These are phyloP conservation scores for Naegleria fowleri DNA, from an alignment of 208 protist genomes.

Conservation along the genomic window DNA sequence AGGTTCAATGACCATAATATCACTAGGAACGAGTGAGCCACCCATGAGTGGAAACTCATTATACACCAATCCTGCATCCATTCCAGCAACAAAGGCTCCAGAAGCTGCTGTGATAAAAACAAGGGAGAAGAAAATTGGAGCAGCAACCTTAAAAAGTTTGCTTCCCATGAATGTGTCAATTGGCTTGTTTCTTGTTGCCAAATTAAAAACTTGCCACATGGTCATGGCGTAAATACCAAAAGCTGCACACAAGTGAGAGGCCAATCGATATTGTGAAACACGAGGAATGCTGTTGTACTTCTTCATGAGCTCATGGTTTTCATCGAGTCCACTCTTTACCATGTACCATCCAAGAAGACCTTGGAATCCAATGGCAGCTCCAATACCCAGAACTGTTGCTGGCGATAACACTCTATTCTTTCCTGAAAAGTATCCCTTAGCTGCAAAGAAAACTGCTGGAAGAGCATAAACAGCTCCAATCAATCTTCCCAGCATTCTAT, in stretches of 20 bases:
- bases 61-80: constrained; percentile 77
- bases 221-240: constrained; percentile 80
- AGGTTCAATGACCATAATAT: neutral
- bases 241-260: constrained; percentile 82
- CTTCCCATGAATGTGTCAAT: neutral
- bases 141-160: neutral
- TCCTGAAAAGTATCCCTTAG: constrained; percentile 55
- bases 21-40: neutral
- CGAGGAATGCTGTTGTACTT: constrained; percentile 62
- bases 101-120: constrained; percentile 65
- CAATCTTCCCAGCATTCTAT: constrained; percentile 79
- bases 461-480: constrained; percentile 77
- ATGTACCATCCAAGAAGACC: constrained; percentile 94
- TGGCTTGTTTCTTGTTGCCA: constrained; percentile 30
- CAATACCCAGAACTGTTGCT: neutral
- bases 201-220: constrained; percentile 57
- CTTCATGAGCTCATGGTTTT: constrained; percentile 62
- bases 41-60: constrained; percentile 52
- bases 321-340: constrained; percentile 87
- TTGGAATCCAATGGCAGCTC: constrained; percentile 60
- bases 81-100: constrained; percentile 76
- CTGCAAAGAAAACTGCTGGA: constrained; percentile 76
- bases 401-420: neutral
- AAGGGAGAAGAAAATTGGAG: neutral
- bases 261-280: constrained; percentile 73